Evolutionary conservation across 371 early-diverging fungal species (phyloP), one percentile per base, ranked within the genome.

Genomic region (Mortierella sp.): DNA sequence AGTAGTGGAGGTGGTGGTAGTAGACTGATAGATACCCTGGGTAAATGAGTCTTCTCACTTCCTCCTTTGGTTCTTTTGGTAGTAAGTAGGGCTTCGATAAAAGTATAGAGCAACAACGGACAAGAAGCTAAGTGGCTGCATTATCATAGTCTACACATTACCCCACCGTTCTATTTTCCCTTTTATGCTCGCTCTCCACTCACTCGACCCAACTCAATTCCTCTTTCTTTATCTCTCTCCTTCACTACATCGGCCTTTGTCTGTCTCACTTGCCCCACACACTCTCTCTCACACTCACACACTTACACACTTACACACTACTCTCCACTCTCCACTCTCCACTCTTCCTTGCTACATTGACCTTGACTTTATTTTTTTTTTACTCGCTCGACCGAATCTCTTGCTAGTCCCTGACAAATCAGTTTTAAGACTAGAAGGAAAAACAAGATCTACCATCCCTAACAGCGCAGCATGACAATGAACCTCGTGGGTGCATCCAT

Each of bases 401-500:
- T 12, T 35, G 35, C 35, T 8, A 10, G 43, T 43, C 4, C 43
- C 43, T 49, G 18, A 49, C n/a, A 49, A 49, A 49, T 55, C 24
- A 22, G 9, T 52, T 52, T 52, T 4, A 14, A 47, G 14, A 47
- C 11, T 47, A 47, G 4, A 49, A 49, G 3, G 5, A 49, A 18
- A 49, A 49, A 49, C 10, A 18, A 57, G 30, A 45, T 59, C n/a
- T 14, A 16, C 35, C 59, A 47, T 35, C 35, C 6, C 35, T 39
- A 64, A 47, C 52, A 77, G 66, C 68, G 43, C 66, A 64, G 24
- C 62, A 75, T 81, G 76, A 81, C 81, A 52, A 91, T 94, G 93
- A 92, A 94, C 75, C 79, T 92, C 35, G 78, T 84, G 30, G 94
- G 92, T 22, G 94, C 91, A 55, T 85, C 88, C 51, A 90, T 94